These are phyloP conservation scores for Capronia epimyces DNA, from an alignment of 2,329 filamentous ascomycete genomes.

Conservation along the genomic window DNA sequence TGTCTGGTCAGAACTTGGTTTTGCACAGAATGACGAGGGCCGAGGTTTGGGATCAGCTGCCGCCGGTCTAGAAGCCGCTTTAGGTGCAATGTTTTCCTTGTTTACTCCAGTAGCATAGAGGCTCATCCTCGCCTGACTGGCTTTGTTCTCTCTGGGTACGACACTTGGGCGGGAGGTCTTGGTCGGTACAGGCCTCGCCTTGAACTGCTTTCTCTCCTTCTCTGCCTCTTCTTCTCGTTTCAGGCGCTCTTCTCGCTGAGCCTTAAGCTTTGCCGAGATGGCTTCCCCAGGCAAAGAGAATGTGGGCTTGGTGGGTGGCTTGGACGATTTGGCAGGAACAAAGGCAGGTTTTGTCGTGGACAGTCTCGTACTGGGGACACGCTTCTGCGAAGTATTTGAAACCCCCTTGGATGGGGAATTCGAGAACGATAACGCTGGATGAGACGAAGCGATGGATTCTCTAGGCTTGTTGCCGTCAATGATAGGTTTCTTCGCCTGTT, in stretches of 20 bases:
- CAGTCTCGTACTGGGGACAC: conserved; percentile 35
- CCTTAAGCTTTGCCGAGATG: conserved; percentile 50
- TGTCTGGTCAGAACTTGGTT: conserved; percentile 6
- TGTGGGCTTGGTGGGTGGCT: conserved; percentile 46
- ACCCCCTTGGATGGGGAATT: conserved; percentile 26
- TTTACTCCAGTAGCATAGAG: conserved; percentile 25
- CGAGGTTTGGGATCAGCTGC: conserved; percentile 7
- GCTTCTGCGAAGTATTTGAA: conserved; percentile 37
- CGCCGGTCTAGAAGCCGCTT: background rate
- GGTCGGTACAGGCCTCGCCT: conserved; percentile 40
- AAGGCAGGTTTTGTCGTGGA: conserved; percentile 45
- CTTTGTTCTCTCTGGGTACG: conserved; percentile 41
- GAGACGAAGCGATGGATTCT: conserved; percentile 12
- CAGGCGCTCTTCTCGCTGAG: conserved; percentile 45
- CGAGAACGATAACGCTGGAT: conserved; percentile 22
- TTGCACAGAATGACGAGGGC: conserved; percentile 11
- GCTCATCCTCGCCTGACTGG: conserved; percentile 42
- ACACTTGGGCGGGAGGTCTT: conserved; percentile 35
- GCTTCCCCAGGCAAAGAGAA: conserved; percentile 52
- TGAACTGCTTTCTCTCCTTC: conserved; percentile 40
- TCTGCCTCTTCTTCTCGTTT: conserved; percentile 41
- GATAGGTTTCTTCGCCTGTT: conserved; percentile 20
- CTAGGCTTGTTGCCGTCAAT: conserved; percentile 11
- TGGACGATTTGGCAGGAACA: conserved; percentile 48
- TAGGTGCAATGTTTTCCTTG: conserved; percentile 27